A percentile compares a stretch with the other conserved stretches of the same genome.
Conservation (phyloP, 2,329 filamentous ascomycete genomes). For the Stagonosporopsis cucurbitacearum region DNA sequence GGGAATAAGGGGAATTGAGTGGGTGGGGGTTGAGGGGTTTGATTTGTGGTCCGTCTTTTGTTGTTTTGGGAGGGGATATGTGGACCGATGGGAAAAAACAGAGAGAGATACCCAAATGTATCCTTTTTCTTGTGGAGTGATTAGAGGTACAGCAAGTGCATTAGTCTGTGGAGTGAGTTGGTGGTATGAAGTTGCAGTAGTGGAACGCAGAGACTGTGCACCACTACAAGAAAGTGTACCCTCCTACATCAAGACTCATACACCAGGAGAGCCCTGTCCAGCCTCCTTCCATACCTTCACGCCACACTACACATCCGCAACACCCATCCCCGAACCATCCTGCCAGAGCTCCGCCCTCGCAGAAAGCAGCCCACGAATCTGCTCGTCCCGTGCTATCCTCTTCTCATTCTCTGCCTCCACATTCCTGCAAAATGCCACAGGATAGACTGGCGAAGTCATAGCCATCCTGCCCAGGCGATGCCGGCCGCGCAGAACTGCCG, state of each 20-base stretch:
- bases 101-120: conserved; percentile 17
- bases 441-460: background rate
- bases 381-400: conserved; percentile 12
- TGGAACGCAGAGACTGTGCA: too few species aligned
- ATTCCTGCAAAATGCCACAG: background rate
- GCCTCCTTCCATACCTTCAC: too few species aligned
- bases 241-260: too few species aligned
- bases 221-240: too few species aligned
- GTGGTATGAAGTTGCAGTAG: too few species aligned
- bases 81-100: background rate
- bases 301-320: conserved; percentile 31
- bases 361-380: conserved; percentile 23
- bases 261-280: too few species aligned
- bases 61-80: background rate
- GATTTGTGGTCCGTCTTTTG: background rate
- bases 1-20: conserved; percentile 63
- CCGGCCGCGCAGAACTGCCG: background rate
- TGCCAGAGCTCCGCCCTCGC: conserved; percentile 29
- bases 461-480: background rate
- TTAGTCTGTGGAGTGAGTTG: too few species aligned
- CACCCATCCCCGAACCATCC: conserved; percentile 22
- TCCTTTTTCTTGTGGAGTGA: background rate
- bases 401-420: background rate
- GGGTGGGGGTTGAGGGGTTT: too few species aligned
- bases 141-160: background rate